Conservation (phyloP, 2,329 filamentous ascomycete species). For the Phaeosphaeriaceae sp. region DNA sequence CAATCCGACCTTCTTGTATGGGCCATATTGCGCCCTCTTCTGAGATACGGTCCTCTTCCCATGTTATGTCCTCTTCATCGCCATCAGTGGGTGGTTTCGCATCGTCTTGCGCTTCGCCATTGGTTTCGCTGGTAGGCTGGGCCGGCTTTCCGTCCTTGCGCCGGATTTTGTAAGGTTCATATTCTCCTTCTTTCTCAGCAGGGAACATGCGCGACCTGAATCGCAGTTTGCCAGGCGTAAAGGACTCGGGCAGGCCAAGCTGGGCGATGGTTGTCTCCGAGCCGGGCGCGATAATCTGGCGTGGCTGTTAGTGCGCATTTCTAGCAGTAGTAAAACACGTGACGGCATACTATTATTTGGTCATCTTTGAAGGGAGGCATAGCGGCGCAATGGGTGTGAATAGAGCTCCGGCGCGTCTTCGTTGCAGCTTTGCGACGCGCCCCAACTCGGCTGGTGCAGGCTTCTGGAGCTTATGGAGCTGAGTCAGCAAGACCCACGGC, state of each 20-base stretch:
- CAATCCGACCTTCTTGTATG: conserved; percentile 79
- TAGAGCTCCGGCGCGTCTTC: conserved; percentile 18
- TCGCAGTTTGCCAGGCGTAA: conserved; percentile 86
- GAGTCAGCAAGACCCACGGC: conserved; percentile 15
- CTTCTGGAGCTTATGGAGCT: conserved; percentile 6
- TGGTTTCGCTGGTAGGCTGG: conserved; percentile 39
- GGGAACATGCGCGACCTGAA: conserved; percentile 94
- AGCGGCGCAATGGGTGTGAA: conserved; percentile 32
- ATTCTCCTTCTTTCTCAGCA: conserved; percentile 76
- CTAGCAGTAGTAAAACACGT: neutral
- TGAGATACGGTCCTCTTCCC: conserved; percentile 87
- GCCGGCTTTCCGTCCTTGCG: conserved; percentile 46
- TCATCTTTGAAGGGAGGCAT: conserved; percentile 56
- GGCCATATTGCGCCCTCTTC: conserved; percentile 91
- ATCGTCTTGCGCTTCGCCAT: conserved; percentile 27
- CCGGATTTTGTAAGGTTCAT: conserved; percentile 81
- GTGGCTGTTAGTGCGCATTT: conserved; percentile 15
- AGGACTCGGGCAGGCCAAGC: conserved; percentile 85
- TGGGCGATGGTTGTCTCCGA: conserved; percentile 91
- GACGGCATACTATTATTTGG: conserved; percentile 50
- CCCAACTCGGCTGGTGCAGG: neutral
- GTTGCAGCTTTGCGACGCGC: conserved; percentile 5
- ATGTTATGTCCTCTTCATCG: conserved; percentile 67
- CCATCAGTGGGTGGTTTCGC: conserved; percentile 48
- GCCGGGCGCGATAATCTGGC: conserved; percentile 75